Base-by-base conservation (phyloP, 148 eudicot genomes). In the Arctostaphylos glauca region DNA sequence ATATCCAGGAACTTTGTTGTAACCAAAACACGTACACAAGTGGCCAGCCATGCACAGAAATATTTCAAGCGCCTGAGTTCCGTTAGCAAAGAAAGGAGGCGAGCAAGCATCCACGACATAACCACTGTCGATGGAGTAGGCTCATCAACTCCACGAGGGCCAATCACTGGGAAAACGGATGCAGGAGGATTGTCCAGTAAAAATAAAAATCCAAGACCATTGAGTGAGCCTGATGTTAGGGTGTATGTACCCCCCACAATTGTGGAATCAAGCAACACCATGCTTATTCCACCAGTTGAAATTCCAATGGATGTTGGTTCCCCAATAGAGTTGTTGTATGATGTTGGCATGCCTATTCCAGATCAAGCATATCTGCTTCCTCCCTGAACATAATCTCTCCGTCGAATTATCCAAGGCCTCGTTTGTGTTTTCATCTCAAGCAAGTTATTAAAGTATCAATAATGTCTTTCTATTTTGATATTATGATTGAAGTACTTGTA, bases 21-120 rank as follows among this genome's bases (percentile, higher is more conserved):
- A 50, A 72, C 91, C 13, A 80, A 87, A 78, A 77, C 87, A 3
- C 41, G 87, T 3, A 80, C 83, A 2, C 91, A 89, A 67, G 91
- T 89, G 47, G 91, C 89, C 1, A 89, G 91, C 81, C 91, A 87
- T 80, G 91, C 90, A 0, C 91, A 89, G 25, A 89, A 89, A 15
- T 53, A 80, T 67, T 89, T 84, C 38, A 58, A 76, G 41, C 86
- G 84, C 62, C 41, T 8, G 18, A 77, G 6, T 25, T 49, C 81
- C 10, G 19, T 46, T 52, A 55, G 75, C 52, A 76, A 84, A 21
- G 66, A 64, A 56, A 67, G n/a, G 10, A 84, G 82, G 58, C 76
- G 88, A 62, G 55, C 76, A 62, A 85, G 88, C 59, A 85, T 89
- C 23, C 85, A 83, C 31, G 89, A 89, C 49, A 82, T 84, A 23